These are phyloP conservation scores for Aspergillus carlsbadensis DNA, from an alignment of 495 filamentous ascomycete genomes.

Conservation along the genomic window DNA sequence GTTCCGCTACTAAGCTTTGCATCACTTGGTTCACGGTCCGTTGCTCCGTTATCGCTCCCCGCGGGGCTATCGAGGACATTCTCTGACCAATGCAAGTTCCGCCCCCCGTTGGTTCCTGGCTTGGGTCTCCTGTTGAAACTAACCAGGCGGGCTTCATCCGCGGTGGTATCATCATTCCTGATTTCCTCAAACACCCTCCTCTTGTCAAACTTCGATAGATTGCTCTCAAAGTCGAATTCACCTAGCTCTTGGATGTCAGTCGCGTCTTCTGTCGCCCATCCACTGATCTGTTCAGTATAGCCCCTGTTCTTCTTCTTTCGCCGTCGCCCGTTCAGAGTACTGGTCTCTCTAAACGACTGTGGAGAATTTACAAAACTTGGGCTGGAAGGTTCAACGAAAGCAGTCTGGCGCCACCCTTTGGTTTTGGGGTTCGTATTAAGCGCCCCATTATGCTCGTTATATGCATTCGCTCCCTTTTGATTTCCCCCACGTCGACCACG, in stretches of 20 bases:
- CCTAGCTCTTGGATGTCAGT: conserved; percentile 94
- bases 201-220: conserved; percentile 93
- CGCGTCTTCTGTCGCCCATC: conserved; percentile 95
- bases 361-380: conserved; percentile 20
- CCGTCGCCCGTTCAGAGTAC: conserved; percentile 34
- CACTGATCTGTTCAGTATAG: conserved; percentile 66
- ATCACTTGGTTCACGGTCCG: conserved; percentile 54
- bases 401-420: conserved; percentile 83
- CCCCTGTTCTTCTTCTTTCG: conserved; percentile 54
- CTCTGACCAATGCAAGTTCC: conserved; percentile 88
- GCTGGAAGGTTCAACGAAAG: conserved; percentile 65
- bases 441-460: conserved; percentile 35
- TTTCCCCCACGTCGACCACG: conserved; percentile 38
- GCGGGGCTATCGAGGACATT: conserved; percentile 76
- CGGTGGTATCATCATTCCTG: conserved; percentile 78
- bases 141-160: conserved; percentile 85
- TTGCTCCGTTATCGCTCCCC: conserved; percentile 70
- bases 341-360: conserved; percentile 23
- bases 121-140: conserved; percentile 80
- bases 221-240: conserved; percentile 89
- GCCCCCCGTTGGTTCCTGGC: conserved; percentile 76
- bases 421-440: conserved; percentile 46
- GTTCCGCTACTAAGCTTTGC: conserved; percentile 55
- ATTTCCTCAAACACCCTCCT: conserved; percentile 83
- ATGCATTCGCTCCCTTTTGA: conserved; percentile 21